phyloP scores from a whole-genome alignment of 2,329 filamentous ascomycete species.

The Pyricularia sp. region DNA sequence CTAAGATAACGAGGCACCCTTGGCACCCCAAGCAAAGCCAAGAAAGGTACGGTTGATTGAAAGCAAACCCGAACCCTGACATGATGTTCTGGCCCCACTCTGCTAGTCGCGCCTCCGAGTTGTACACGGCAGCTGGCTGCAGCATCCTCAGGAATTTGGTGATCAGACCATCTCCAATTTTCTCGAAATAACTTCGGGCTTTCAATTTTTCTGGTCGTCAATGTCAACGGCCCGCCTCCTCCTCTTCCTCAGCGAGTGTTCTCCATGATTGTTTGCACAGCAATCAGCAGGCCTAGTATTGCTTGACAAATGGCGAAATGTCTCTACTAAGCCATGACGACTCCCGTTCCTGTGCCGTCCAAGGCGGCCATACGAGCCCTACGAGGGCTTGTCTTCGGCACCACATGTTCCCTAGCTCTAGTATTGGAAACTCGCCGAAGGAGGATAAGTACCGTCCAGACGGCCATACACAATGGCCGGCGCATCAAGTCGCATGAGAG shows the following conservation, averaged over 20 bases:
- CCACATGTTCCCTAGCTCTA: constrained; percentile 32
- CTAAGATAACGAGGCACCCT: not conserved
- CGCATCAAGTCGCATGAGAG: constrained; percentile 26
- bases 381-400: constrained; percentile 33
- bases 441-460: constrained; percentile 29
- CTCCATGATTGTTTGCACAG: not conserved
- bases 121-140: not conserved
- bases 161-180: constrained; percentile 2
- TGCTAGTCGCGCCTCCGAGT: not conserved
- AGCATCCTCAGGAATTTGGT: not conserved
- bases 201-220: not conserved
- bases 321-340: constrained; percentile 17
- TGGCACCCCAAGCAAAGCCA: too few species aligned
- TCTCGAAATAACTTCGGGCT: not conserved
- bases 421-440: constrained; percentile 35
- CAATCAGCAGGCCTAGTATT: not conserved
- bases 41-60: too few species aligned
- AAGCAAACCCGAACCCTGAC: not conserved
- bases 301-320: not conserved
- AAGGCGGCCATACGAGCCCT: constrained; percentile 34
- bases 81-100: not conserved
- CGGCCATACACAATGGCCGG: constrained; percentile 28
- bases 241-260: not conserved
- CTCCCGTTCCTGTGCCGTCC: constrained; percentile 31
- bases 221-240: not conserved